Evolutionary conservation across 2,329 filamentous ascomycete species (phyloP).

Genomic region (Aspergillus fumigatus): DNA sequence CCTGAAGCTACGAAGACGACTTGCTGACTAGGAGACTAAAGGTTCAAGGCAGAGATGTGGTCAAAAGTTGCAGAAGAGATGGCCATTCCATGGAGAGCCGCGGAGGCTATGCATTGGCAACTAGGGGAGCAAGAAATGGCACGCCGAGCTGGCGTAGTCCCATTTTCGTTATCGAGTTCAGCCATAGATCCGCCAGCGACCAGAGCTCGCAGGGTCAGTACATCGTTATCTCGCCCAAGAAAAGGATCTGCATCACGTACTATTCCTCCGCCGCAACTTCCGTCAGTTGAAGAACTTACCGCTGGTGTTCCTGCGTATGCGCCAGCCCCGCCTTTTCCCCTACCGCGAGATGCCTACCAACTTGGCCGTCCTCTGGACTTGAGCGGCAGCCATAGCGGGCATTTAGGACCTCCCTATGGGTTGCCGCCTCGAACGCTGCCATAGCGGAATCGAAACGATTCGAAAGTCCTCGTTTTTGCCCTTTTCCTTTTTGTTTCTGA

Average conservation of each 20-base stretch:
- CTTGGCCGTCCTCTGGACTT: conserved; percentile 29
- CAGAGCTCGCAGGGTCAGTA: conserved; percentile 34
- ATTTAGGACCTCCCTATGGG: conserved; percentile 28
- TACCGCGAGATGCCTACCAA: conserved; percentile 34
- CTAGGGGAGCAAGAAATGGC: conserved; percentile 93
- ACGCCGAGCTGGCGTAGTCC: conserved; percentile 78
- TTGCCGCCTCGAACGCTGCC: conserved; percentile 35
- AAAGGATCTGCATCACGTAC: conserved; percentile 38
- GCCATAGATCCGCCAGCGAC: conserved; percentile 46
- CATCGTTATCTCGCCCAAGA: conserved; percentile 36
- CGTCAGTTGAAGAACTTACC: conserved; percentile 44
- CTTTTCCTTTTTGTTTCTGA: not conserved
- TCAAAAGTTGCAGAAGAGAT: conserved; percentile 92
- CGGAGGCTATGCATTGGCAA: conserved; percentile 98
- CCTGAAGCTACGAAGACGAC: not conserved
- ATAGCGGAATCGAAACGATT: conserved; percentile 18
- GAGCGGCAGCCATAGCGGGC: conserved; percentile 26
- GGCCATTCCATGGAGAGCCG: conserved; percentile 89
- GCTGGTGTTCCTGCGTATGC: conserved; percentile 45
- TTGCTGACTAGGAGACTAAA: conserved; percentile 36
- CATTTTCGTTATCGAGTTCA: conserved; percentile 66
- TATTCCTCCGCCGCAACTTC: conserved; percentile 34
- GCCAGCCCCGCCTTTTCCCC: conserved; percentile 29
- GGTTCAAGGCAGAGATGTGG: conserved; percentile 98
- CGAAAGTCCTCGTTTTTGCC: conserved; percentile 14